A percentile compares a stretch with the other conserved stretches of the same genome.
These are phyloP conservation scores for Rhizoctonia solani DNA, from an alignment of 1,284 basidiomycete species.

Conservation along the genomic window DNA sequence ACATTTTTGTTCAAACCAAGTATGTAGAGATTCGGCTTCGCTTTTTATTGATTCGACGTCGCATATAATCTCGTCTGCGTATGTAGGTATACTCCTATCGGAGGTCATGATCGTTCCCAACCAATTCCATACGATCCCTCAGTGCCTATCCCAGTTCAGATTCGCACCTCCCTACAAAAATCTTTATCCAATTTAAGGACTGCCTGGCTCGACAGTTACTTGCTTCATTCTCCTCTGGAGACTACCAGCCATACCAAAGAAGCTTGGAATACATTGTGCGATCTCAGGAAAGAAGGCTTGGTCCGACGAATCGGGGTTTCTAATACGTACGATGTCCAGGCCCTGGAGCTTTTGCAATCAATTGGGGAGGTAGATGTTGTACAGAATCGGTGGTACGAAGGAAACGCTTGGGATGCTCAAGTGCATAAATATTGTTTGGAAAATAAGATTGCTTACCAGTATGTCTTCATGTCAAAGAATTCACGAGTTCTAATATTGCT, in stretches of 20 bases:
- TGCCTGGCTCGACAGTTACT: slow-evolving; percentile 71
- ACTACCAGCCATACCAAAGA: slow-evolving; percentile 62
- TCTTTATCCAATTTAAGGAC: slow-evolving; percentile 58
- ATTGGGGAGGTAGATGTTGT: slow-evolving; percentile 66
- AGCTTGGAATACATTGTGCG: slow-evolving; percentile 66
- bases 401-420: slow-evolving; percentile 72
- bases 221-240: slow-evolving; percentile 74
- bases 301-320: slow-evolving; percentile 71
- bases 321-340: slow-evolving; percentile 68
- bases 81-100: slow-evolving; percentile 61
- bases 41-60: neutral
- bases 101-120: slow-evolving; percentile 68
- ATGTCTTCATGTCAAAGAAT: slow-evolving; percentile 35
- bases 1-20: slow-evolving; percentile 79
- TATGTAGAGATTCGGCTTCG: slow-evolving; percentile 43
- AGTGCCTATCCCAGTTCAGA: slow-evolving; percentile 61
- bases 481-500: neutral
- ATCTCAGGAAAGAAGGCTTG: slow-evolving; percentile 63
- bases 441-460: slow-evolving; percentile 74
- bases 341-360: slow-evolving; percentile 58
- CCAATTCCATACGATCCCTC: slow-evolving; percentile 72
- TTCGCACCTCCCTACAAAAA: slow-evolving; percentile 60
- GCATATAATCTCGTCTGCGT: slow-evolving; percentile 47
- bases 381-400: slow-evolving; percentile 82
- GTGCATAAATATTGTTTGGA: slow-evolving; percentile 60